Conservation (phyloP, 345 rosid genomes). For the Gossypium ekmanianum region DNA sequence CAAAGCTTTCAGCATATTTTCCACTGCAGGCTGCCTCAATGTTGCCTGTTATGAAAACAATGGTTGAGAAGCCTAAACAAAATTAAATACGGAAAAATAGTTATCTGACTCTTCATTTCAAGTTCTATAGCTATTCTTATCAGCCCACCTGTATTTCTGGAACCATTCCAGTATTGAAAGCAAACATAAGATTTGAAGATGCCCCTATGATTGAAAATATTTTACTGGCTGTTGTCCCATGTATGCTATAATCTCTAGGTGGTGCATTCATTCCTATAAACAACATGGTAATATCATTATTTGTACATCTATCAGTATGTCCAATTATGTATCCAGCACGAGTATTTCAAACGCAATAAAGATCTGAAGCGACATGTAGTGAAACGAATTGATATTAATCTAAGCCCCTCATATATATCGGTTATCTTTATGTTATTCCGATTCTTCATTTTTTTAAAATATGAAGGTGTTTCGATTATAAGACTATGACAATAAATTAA, state of each 20-base stretch:
- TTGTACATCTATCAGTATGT: neutral
- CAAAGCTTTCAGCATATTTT: constrained; percentile 2
- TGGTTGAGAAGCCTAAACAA: neutral
- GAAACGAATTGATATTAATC: too few relatives aligned
- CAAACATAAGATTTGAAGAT: constrained; percentile 75
- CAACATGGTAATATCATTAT: neutral
- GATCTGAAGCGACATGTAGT: neutral
- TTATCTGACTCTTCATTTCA: neutral
- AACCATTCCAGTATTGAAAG: constrained; percentile 96
- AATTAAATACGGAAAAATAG: neutral
- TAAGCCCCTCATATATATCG: too few relatives aligned
- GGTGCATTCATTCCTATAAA: constrained; percentile 58
- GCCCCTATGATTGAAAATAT: constrained; percentile 72
- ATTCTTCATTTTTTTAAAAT: too few relatives aligned
- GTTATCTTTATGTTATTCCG: too few relatives aligned
- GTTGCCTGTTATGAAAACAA: neutral
- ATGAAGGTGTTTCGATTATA: too few relatives aligned
- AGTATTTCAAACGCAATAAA: neutral
- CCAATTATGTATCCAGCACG: neutral
- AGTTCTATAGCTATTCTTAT: neutral
- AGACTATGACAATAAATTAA: too few relatives aligned
- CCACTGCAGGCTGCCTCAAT: neutral
- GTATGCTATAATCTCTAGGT: constrained; percentile 68
- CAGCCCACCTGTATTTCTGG: constrained; percentile 68
- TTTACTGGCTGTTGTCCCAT: constrained; percentile 43